Conservation (phyloP, 106 monocot species). For the Triglochin maritima region DNA sequence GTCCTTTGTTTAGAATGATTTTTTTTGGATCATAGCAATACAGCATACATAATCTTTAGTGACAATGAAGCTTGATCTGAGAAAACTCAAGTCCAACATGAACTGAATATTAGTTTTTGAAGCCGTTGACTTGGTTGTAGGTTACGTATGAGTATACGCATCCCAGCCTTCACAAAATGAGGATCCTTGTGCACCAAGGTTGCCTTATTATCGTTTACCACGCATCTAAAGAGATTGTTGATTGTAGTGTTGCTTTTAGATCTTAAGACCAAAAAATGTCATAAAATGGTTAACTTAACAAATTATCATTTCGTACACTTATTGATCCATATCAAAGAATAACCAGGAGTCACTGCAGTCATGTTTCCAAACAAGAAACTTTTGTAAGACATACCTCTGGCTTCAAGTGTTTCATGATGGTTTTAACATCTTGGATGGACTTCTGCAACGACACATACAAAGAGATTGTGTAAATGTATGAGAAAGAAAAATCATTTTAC, state of each 20-base stretch:
- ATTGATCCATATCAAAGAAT: background rate
- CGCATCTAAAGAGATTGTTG: background rate
- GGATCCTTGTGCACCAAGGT: background rate
- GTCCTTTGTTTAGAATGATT: background rate
- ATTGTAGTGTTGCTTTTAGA: background rate
- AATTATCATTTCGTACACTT: background rate
- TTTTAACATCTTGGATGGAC: constrained; percentile 1
- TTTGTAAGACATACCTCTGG: constrained; percentile 5
- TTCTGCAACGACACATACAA: constrained; percentile 1
- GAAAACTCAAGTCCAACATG: too few relatives aligned
- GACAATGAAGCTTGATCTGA: background rate
- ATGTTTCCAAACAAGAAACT: background rate
- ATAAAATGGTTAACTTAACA: background rate
- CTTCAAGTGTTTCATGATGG: constrained; percentile 5
- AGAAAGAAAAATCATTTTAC: background rate
- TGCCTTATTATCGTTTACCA: too few relatives aligned
- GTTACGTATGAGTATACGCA: too few relatives aligned
- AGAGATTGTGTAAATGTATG: background rate
- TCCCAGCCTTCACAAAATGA: background rate
- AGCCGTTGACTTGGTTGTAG: too few relatives aligned
- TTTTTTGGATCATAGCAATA: background rate
- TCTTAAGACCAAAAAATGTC: background rate
- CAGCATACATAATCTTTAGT: background rate
- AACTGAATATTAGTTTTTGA: too few relatives aligned
- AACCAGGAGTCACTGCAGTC: background rate